Evolutionary conservation across 768 basidiomycete species (phyloP).

Genomic region (Cystobasidiopsis lactophilus): DNA sequence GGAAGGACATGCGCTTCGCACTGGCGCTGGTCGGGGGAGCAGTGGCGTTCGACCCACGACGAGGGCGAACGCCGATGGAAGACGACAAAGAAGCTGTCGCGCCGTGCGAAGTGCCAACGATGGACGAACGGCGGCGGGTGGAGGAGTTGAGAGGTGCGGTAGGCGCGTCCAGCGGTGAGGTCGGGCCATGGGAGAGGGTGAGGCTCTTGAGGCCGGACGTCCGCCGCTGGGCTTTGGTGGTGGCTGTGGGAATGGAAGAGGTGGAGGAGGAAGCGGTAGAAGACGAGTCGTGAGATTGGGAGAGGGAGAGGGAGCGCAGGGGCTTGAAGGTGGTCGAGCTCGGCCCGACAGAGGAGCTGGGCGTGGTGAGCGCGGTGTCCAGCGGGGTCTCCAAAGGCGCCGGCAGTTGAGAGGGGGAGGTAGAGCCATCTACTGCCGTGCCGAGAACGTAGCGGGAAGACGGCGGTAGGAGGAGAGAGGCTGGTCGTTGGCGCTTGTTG

Average conservation of each 20-base stretch:
- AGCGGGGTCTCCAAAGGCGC: background rate
- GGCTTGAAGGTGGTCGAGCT: background rate
- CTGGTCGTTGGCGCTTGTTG: background rate
- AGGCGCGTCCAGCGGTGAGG: conserved; percentile 2
- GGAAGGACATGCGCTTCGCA: background rate
- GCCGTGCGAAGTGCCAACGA: background rate
- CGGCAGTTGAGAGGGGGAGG: background rate
- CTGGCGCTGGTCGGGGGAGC: conserved; percentile 2
- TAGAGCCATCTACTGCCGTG: background rate
- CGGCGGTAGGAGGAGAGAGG: conserved; percentile 1
- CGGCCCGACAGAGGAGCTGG: background rate
- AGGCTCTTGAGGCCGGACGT: conserved; percentile 7
- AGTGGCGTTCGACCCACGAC: conserved; percentile 10
- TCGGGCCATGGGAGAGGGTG: too few relatives aligned
- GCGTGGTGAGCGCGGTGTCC: background rate
- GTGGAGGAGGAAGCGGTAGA: background rate
- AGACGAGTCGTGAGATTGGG: background rate
- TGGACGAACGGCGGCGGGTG: background rate
- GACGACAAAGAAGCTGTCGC: too few relatives aligned
- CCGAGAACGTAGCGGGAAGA: background rate
- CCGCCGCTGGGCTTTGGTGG: background rate
- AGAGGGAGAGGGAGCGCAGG: background rate
- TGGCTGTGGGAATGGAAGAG: background rate
- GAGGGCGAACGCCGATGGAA: too few relatives aligned
- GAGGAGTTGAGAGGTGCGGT: background rate